Conservation (phyloP, 192 early-diverging fungal genomes). For the Umbelopsis sp. region DNA sequence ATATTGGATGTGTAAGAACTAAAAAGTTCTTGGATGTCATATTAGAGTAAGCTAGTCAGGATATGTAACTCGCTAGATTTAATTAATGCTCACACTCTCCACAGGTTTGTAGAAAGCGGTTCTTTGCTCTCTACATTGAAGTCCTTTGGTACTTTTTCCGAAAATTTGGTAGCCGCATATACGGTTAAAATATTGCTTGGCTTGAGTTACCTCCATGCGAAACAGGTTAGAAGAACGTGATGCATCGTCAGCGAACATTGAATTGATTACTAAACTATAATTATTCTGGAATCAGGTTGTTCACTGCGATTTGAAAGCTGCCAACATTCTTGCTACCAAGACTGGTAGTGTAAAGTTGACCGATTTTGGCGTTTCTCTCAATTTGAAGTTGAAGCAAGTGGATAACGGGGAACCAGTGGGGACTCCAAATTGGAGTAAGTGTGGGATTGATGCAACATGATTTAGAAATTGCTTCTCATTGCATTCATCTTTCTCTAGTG, state of each 20-base stretch:
- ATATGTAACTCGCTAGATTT: too few species aligned
- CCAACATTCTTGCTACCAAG: constrained; percentile 95
- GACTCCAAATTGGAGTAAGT: constrained; percentile 78
- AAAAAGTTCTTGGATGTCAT: constrained; percentile 77
- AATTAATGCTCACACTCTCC: background rate
- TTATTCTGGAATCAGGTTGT: constrained; percentile 50
- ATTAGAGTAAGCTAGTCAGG: constrained; percentile 57
- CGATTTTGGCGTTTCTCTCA: constrained; percentile 95
- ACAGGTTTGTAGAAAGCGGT: constrained; percentile 84
- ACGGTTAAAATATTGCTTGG: constrained; percentile 88
- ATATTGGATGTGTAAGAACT: constrained; percentile 79
- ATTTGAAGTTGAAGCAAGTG: constrained; percentile 72
- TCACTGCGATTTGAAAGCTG: constrained; percentile 95
- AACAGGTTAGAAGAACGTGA: constrained; percentile 53
- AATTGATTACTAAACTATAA: background rate
- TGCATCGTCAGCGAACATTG: background rate
- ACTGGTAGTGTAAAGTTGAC: constrained; percentile 91
- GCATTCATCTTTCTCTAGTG: constrained; percentile 41
- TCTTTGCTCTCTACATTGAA: constrained; percentile 83
- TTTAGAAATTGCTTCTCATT: background rate
- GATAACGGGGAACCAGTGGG: constrained; percentile 71
- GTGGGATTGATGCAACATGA: background rate
- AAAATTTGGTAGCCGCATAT: constrained; percentile 87
- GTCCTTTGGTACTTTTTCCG: constrained; percentile 89
- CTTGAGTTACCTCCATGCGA: constrained; percentile 83